phyloP scores from a whole-genome alignment of 306 rosid species.

The Rubus parviflorus region DNA sequence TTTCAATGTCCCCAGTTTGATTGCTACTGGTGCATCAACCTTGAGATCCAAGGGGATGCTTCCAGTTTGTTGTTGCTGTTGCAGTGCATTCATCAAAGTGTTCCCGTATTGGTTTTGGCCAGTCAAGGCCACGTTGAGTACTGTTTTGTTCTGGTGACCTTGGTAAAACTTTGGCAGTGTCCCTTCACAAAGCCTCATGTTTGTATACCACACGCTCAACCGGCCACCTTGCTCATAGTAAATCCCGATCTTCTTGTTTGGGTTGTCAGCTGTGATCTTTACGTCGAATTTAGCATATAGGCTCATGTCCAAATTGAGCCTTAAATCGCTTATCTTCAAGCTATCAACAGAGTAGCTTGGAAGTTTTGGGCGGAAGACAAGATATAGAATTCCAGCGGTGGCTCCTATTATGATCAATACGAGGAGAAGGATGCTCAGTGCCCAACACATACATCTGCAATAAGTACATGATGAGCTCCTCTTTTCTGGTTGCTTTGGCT shows the following conservation, averaged over 20 bases:
- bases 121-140: conserved; percentile 55
- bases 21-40: conserved; percentile 65
- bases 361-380: conserved; percentile 77
- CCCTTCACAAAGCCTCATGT: conserved; percentile 74
- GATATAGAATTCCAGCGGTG: conserved; percentile 51
- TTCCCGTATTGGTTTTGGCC: conserved; percentile 74
- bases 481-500: conserved; percentile 32
- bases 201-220: conserved; percentile 71
- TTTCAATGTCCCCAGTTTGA: conserved; percentile 72
- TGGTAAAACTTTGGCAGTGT: conserved; percentile 75
- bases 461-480: conserved; percentile 29
- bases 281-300: conserved; percentile 74
- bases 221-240: conserved; percentile 74
- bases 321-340: conserved; percentile 53
- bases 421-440: conserved; percentile 45
- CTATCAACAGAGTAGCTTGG: conserved; percentile 72
- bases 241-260: conserved; percentile 82
- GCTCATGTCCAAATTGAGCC: conserved; percentile 68
- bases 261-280: conserved; percentile 70
- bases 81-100: conserved; percentile 65
- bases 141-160: conserved; percentile 78
- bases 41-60: conserved; percentile 68
- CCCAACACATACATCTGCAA: conserved; percentile 75
- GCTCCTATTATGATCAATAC: conserved; percentile 58
- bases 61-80: conserved; percentile 78